phyloP scores from a whole-genome alignment of 1,284 basidiomycete genomes.

The Schizophyllum amplum region DNA sequence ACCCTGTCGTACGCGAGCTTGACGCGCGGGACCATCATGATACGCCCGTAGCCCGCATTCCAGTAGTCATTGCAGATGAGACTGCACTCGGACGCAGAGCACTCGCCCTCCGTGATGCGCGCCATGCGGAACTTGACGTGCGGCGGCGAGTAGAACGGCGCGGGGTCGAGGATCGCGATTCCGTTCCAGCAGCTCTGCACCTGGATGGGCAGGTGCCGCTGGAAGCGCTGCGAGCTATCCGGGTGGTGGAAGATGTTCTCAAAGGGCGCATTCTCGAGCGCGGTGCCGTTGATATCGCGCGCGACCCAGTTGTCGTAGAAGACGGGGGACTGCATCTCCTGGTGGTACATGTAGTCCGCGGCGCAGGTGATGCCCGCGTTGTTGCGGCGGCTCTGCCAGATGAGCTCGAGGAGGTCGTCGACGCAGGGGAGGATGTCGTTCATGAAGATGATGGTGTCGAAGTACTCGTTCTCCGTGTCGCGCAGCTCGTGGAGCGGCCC shows the following conservation, averaged over 20 bases:
- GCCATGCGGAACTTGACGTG: conserved; percentile 94
- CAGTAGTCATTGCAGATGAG: conserved; percentile 95
- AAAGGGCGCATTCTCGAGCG: conserved; percentile 93
- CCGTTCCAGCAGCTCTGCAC: conserved; percentile 98
- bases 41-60: conserved; percentile 87
- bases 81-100: conserved; percentile 88
- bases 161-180: conserved; percentile 87
- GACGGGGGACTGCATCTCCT: conserved; percentile 83
- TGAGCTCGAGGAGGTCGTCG: conserved; percentile 91
- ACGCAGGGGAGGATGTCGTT: conserved; percentile 95
- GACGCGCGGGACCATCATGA: conserved; percentile 93
- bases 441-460: conserved; percentile 96
- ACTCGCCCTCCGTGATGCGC: conserved; percentile 72
- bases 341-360: conserved; percentile 96
- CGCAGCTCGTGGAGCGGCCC: conserved; percentile 88
- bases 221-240: conserved; percentile 71
- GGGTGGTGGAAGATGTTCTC: conserved; percentile 86
- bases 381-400: conserved; percentile 86
- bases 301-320: conserved; percentile 99
- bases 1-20: conserved; percentile 91
- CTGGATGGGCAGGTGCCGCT: conserved; percentile 85
- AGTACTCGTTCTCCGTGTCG: conserved; percentile 84
- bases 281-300: conserved; percentile 93
- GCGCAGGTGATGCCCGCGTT: conserved; percentile 97
- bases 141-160: conserved; percentile 83